Evolutionary conservation across 805 yeast species (phyloP).

Genomic region (Candida sphagnicola): DNA sequence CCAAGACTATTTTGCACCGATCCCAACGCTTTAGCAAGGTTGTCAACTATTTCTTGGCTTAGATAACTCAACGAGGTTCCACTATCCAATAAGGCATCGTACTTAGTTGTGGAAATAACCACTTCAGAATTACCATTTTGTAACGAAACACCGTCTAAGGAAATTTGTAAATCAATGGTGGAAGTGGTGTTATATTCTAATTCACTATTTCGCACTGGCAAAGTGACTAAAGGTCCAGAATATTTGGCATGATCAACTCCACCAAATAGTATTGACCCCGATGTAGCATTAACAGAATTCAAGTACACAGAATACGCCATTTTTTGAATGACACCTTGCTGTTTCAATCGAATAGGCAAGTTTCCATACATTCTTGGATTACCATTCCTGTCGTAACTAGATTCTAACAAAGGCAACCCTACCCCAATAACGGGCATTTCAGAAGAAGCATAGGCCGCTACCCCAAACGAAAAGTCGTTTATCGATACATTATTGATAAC

Average conservation of each 20-base stretch:
- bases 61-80: conserved; percentile 40
- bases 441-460: conserved; percentile 12
- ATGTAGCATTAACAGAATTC: conserved; percentile 11
- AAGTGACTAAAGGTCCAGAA: conserved; percentile 16
- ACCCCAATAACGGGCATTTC: conserved; percentile 22
- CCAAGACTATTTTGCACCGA: background rate
- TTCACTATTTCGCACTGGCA: conserved; percentile 10
- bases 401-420: conserved; percentile 10
- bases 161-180: background rate
- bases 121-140: conserved; percentile 4
- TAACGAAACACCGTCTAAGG: background rate
- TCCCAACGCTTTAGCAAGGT: background rate
- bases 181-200: background rate
- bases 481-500: conserved; percentile 8
- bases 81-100: conserved; percentile 29
- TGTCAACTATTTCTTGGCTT: background rate
- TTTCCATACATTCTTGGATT: conserved; percentile 24
- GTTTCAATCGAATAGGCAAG: conserved; percentile 27
- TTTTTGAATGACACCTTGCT: conserved; percentile 28
- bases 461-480: conserved; percentile 9
- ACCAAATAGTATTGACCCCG: conserved; percentile 25
- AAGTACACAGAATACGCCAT: conserved; percentile 31
- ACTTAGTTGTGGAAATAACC: conserved; percentile 14
- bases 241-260: conserved; percentile 25
- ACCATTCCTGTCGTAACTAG: background rate